phyloP scores from a whole-genome alignment of 306 rosid species.

The Cucurbita moschata region DNA sequence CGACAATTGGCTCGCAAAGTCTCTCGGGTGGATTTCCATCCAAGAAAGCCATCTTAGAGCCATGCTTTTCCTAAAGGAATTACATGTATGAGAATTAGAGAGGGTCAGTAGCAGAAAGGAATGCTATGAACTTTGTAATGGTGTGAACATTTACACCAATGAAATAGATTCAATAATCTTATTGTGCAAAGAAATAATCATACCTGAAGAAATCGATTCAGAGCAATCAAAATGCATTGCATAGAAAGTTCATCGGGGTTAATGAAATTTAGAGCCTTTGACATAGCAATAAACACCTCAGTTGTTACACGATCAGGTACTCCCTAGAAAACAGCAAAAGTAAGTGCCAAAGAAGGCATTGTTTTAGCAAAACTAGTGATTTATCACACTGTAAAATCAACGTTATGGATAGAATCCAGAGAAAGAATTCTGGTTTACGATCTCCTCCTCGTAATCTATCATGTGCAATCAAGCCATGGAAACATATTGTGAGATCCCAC shows the following conservation, averaged over 20 bases:
- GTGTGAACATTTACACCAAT: background rate
- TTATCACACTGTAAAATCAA: background rate
- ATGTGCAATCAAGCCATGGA: background rate
- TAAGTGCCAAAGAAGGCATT: background rate
- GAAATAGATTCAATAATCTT: background rate
- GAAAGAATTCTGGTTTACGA: background rate
- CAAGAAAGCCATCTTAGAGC: slow-evolving; percentile 97
- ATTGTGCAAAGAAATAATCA: slow-evolving; percentile 8
- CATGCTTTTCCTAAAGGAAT: slow-evolving; percentile 71
- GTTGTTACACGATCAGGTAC: slow-evolving; percentile 83
- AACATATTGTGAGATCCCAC: too few species aligned
- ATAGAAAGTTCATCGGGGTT: slow-evolving; percentile 98
- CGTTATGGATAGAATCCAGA: background rate
- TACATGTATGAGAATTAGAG: background rate
- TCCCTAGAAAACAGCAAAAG: slow-evolving; percentile 39
- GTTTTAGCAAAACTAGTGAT: background rate
- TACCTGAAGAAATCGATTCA: slow-evolving; percentile 96
- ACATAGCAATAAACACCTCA: slow-evolving; percentile 99
- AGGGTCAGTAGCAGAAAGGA: background rate
- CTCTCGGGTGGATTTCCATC: slow-evolving; percentile 97
- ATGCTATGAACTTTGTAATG: background rate
- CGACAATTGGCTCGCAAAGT: slow-evolving; percentile 84
- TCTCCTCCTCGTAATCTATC: background rate
- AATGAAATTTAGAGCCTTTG: slow-evolving; percentile 94
- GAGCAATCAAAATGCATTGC: slow-evolving; percentile 96